A percentile compares a stretch with the other conserved stretches of the same genome.
These are phyloP conservation scores for Blastobotrys ciferrii DNA, from an alignment of 1,139 yeast genomes.

Conservation along the genomic window DNA sequence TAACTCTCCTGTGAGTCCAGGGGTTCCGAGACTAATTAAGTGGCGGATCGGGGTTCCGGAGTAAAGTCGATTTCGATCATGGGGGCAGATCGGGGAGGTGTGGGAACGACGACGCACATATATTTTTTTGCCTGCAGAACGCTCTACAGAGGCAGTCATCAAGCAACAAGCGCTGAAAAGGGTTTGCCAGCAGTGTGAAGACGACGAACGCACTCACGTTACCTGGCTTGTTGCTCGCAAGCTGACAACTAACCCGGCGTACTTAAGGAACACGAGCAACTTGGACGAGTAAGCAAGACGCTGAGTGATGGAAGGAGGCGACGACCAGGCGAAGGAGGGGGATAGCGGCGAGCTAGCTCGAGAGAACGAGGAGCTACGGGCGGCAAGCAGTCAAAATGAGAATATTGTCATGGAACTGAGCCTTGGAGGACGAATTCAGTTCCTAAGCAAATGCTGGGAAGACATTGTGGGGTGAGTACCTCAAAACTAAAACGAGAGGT, in stretches of 20 bases:
- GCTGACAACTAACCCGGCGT: neutral
- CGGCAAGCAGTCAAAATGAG: conserved; percentile 66
- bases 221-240: neutral
- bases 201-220: neutral
- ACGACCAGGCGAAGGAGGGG: neutral
- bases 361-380: conserved; percentile 32
- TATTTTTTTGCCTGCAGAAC: neutral
- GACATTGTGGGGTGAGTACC: conserved; percentile 47
- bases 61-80: no score
- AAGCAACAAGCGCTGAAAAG: neutral
- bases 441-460: conserved; percentile 77
- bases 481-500: neutral
- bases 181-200: neutral
- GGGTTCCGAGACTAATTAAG: no score
- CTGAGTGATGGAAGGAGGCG: neutral
- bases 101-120: neutral
- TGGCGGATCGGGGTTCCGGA: no score
- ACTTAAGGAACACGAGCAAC: neutral
- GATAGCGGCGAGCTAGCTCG: conserved; percentile 13
- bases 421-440: conserved; percentile 71
- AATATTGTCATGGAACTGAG: conserved; percentile 86
- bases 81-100: neutral
- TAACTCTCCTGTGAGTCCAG: no score
- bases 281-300: no score
- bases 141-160: neutral